Conservation (phyloP, 2,329 filamentous ascomycete genomes). For the Daldinia sp. region DNA sequence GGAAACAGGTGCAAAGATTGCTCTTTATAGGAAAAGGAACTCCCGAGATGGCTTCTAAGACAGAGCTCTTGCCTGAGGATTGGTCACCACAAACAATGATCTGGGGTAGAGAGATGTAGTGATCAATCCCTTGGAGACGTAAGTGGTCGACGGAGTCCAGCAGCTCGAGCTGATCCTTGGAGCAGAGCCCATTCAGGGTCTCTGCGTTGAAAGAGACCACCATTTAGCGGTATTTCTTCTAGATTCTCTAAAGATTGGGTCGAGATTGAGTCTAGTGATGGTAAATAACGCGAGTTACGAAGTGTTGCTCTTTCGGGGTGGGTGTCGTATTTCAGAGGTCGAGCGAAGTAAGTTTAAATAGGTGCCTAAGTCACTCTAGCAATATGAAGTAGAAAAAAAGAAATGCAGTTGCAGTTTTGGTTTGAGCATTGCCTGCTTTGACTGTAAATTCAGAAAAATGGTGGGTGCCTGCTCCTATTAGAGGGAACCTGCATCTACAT, state of each 20-base stretch:
- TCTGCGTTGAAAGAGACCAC: slow-evolving; percentile 44
- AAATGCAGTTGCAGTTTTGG: no score
- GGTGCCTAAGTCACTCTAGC: no score
- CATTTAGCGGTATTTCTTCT: slow-evolving; percentile 30
- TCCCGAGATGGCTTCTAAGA: slow-evolving; percentile 73
- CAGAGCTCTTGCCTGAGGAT: slow-evolving; percentile 73
- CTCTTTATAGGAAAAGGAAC: slow-evolving; percentile 70
- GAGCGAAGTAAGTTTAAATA: neutral
- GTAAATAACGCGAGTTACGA: neutral
- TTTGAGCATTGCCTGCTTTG: neutral
- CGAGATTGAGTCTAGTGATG: neutral
- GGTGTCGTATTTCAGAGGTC: neutral
- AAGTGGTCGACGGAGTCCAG: slow-evolving; percentile 57
- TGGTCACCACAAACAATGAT: slow-evolving; percentile 72
- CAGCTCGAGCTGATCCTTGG: slow-evolving; percentile 53
- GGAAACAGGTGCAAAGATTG: slow-evolving; percentile 71
- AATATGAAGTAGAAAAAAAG: no score
- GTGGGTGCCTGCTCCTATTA: neutral
- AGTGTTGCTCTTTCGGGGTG: neutral
- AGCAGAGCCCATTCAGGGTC: slow-evolving; percentile 45
- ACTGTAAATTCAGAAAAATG: neutral
- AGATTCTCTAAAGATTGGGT: neutral
- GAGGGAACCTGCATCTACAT: neutral
- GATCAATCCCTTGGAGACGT: slow-evolving; percentile 53
- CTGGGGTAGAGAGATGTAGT: slow-evolving; percentile 58